Evolutionary conservation across 192 early-diverging fungal genomes (phyloP), one percentile per base, ranked within the genome.

Genomic region (Coemansia sp.): DNA sequence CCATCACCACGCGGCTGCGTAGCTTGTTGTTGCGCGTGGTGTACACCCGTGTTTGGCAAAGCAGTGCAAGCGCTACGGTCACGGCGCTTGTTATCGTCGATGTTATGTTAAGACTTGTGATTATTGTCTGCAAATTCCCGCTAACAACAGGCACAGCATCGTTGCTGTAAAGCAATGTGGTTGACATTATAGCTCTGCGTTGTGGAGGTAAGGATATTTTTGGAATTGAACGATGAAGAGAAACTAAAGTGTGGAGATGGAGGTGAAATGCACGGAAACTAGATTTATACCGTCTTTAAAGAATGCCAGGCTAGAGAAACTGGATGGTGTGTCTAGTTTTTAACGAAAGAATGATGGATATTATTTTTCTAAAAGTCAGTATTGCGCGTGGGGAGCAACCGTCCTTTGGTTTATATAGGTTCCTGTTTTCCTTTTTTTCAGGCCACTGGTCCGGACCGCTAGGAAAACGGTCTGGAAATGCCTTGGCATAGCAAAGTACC

Each of bases 1-100:
- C 44, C 25, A 65, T 45, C 4, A 72, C 55, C 37, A 62, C 64
- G 7, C 76, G 76, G 48, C 76, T 72, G 46, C 76, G 70, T 19
- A 72, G 60, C 45, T 53, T 50, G 51, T 72, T 64, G 19, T 51
- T 62, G 40, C 60, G 67, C 0, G 59, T 44, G 7, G 12, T 62
- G 56, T 63, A 65, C 13, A 63, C 49, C 9, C 59, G 67, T 20
- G 69, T 25, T 10, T 32, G 22, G 55, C 58, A 69, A 63, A 70
- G 71, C 3, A 40, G 7, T 17, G 76, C 66, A 5, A 72, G 70
- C 37, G 38, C 62, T 9, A 77, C 17, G 20, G 64, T 68, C 7
- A 62, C 32, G 37, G 62, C 45, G 9, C 63, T 39, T 5, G 59
- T 19, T 17, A 64, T 58, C 1, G 45, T 39, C 13, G 76, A 69